Evolutionary conservation across 2,329 filamentous ascomycete species (phyloP).

Genomic region (Hymenoscyphus fraxineus): DNA sequence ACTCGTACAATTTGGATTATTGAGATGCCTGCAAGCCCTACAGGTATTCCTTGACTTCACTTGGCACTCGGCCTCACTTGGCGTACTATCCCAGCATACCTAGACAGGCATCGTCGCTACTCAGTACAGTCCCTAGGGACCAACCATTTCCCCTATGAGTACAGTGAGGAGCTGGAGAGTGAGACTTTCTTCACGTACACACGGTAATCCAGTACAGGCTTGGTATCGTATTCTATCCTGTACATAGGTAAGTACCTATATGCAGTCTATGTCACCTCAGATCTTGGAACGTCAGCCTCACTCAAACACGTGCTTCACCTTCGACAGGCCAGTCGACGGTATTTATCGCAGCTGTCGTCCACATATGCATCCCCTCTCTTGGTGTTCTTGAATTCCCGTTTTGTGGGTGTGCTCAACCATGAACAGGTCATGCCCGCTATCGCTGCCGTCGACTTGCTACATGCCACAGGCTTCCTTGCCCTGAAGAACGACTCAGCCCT

Average conservation of each 20-base stretch:
- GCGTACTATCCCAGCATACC: no score
- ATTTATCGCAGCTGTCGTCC: background rate
- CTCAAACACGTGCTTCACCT: background rate
- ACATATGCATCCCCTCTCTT: background rate
- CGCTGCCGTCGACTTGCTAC: conserved; percentile 25
- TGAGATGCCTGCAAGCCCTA: no score
- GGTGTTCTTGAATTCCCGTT: background rate
- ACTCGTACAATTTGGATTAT: no score
- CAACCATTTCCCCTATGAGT: no score
- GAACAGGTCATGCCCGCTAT: conserved; percentile 37
- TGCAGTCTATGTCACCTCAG: no score
- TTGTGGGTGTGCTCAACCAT: background rate
- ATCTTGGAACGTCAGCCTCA: background rate
- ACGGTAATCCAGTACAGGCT: no score
- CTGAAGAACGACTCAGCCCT: background rate
- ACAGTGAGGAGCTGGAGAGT: no score
- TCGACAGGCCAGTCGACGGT: background rate
- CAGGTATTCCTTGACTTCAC: background rate
- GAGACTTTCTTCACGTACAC: background rate
- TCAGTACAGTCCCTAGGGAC: no score
- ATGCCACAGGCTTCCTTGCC: no score
- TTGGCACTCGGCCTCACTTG: background rate
- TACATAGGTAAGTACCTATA: no score
- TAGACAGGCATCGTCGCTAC: no score
- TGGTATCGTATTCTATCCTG: no score